Base-by-base conservation (phyloP, 2,329 filamentous ascomycete species). In the Penicillium sp. region DNA sequence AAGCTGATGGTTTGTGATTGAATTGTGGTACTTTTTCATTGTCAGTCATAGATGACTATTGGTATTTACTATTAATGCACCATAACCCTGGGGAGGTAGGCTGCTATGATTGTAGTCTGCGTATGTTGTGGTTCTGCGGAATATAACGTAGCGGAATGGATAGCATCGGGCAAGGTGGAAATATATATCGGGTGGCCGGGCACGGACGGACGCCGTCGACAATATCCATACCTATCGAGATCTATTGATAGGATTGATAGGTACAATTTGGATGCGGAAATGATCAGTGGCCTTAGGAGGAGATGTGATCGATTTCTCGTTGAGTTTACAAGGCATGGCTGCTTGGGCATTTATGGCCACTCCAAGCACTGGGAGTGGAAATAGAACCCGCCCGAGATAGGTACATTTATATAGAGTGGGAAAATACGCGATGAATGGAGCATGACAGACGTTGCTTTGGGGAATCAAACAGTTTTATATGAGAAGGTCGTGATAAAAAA, bases 401-500 rank as follows among this genome's bases (percentile, higher is more conserved):
- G 3, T 11, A 41, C 19, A 14, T 19, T 8, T 33, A 41, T 31
- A 4, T 29, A 4, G 12, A 7, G 10, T 8, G 10, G 19, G 9
- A 6, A 12, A 12, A 14, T 7, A 2, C 14, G 16, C 1, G n/a
- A 16, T 25, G 4, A 30, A 30, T 9, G 16, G 2, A 37, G 14
- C 16, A 38, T 22, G 6, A 14, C 4, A 38, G 4, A 19, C 22
- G 1, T 12, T 30, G 7, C n/a, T 14, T 13, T 22, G 4, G 22
- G 33, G 12, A 30, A 45, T 30, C 29, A 22, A 29, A 38, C 7
- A 4, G 4, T 6, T 6, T 39, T 30, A n/a, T 30, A 39, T 39
- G 38, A 47, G 33, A 47, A 50, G 18, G 48, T 31, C 16, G 48
- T 28, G 48, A 41, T 34, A 2, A 40, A 40, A 37, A 40, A 43